Conservation (phyloP, 2,329 filamentous ascomycete species). For the Trichoderma sp. region DNA sequence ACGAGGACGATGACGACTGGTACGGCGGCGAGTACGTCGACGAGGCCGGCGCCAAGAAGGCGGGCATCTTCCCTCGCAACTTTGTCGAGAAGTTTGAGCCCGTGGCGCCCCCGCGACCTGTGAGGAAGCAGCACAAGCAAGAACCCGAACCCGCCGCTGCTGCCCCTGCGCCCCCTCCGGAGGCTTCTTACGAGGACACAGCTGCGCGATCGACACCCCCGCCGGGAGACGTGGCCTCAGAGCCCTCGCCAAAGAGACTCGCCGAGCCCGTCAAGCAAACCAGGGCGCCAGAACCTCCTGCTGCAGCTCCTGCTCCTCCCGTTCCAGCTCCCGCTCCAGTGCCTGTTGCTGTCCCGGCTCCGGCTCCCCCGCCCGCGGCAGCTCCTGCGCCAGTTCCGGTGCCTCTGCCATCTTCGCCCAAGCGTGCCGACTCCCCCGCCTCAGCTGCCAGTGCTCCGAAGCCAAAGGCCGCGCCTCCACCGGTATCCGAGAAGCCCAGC, state of each 20-base stretch:
- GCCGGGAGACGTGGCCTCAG: conserved; percentile 29
- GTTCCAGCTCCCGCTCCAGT: conserved; percentile 22
- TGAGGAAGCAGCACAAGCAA: conserved; percentile 72
- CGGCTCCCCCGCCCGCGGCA: conserved; percentile 23
- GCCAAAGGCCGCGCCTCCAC: conserved; percentile 54
- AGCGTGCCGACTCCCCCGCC: conserved; percentile 41
- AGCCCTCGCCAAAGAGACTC: conserved; percentile 35
- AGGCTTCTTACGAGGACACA: conserved; percentile 32
- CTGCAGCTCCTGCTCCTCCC: conserved; percentile 21
- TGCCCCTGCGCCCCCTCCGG: conserved; percentile 31
- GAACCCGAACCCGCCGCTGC: conserved; percentile 36
- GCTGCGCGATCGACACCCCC: conserved; percentile 37
- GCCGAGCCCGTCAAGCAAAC: conserved; percentile 30
- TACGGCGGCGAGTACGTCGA: conserved; percentile 86
- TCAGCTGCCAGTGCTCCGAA: conserved; percentile 31
- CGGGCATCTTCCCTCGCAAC: conserved; percentile 92
- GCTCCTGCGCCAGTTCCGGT: conserved; percentile 26
- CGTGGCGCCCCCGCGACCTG: conserved; percentile 80
- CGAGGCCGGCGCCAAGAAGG: conserved; percentile 67
- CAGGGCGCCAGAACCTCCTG: conserved; percentile 36
- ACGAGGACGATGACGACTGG: conserved; percentile 92
- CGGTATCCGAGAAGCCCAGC: conserved; percentile 70
- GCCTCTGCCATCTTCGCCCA: conserved; percentile 31
- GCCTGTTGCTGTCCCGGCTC: conserved; percentile 26
- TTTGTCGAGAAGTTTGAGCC: conserved; percentile 98